These are phyloP conservation scores for Magnusiomyces clavatus DNA, from an alignment of 1,139 yeast species.

Conservation along the genomic window DNA sequence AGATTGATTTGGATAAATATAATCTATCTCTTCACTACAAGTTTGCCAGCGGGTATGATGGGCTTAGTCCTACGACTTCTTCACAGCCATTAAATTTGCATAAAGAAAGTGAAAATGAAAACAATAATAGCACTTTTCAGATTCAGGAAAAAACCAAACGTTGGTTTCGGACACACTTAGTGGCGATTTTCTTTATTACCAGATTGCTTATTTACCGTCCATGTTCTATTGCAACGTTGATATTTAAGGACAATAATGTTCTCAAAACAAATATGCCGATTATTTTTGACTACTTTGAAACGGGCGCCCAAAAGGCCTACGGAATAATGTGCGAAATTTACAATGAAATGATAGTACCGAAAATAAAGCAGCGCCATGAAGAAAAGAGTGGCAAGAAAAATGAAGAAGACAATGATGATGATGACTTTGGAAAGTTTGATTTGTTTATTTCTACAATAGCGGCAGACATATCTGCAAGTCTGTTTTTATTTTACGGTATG, in stretches of 20 bases:
- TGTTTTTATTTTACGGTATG: not conserved
- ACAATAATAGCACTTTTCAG: constrained; percentile 14
- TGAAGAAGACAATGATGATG: not conserved
- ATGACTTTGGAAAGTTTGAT: not conserved
- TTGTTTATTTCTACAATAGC: not conserved
- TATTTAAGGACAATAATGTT: not conserved
- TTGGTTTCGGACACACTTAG: constrained; percentile 2
- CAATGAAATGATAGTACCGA: not conserved
- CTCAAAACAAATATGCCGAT: not conserved
- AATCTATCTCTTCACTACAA: not conserved
- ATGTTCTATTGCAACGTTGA: not conserved
- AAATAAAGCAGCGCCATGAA: not conserved
- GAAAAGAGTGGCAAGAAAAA: not conserved
- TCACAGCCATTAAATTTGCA: constrained; percentile 6
- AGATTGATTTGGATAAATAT: not conserved
- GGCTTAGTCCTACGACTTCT: not conserved
- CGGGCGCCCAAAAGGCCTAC: not conserved
- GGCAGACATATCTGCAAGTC: not conserved
- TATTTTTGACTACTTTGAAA: not conserved
- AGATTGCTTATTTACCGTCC: not conserved
- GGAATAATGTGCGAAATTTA: not conserved
- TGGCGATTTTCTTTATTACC: not conserved
- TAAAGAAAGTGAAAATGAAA: constrained; percentile 21
- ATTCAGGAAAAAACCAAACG: constrained; percentile 1
- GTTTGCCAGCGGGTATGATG: constrained; percentile 1